Conservation (phyloP, 2,329 filamentous ascomycete genomes). For the Pseudogymnoascus sp. region DNA sequence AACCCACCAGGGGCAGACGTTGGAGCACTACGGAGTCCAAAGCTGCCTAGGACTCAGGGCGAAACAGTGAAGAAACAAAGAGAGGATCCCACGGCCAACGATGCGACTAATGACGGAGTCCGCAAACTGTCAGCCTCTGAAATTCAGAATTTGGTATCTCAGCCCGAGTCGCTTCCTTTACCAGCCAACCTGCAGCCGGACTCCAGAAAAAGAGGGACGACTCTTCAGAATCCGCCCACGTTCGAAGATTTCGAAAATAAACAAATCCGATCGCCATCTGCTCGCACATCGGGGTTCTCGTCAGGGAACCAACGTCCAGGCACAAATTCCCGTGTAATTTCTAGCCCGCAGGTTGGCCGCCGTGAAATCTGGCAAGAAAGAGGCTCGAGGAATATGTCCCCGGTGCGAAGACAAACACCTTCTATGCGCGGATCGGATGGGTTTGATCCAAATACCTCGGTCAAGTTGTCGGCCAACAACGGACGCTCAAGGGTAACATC, state of each 20-base stretch:
- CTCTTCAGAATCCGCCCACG: not conserved
- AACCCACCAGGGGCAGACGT: not conserved
- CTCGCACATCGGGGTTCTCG: slow-evolving; percentile 15
- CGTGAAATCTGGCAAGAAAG: slow-evolving; percentile 1
- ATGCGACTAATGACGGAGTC: slow-evolving; percentile 34
- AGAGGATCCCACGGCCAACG: slow-evolving; percentile 12
- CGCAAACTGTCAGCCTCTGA: slow-evolving; percentile 51
- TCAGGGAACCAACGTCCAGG: not conserved
- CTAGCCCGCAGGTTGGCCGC: not conserved
- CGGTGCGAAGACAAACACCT: slow-evolving; percentile 22
- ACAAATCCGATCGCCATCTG: slow-evolving; percentile 11
- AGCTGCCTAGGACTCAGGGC: slow-evolving; percentile 26
- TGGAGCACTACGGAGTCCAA: slow-evolving; percentile 15
- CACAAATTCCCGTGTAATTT: not conserved
- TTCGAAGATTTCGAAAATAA: slow-evolving; percentile 6
- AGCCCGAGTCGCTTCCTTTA: slow-evolving; percentile 52
- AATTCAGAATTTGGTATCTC: slow-evolving; percentile 50
- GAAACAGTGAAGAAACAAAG: slow-evolving; percentile 21
- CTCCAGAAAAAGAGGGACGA: not conserved
- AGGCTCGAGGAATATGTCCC: slow-evolving; percentile 13
- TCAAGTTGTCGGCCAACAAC: slow-evolving; percentile 8
- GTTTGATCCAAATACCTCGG: slow-evolving; percentile 22
- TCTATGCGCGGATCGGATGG: slow-evolving; percentile 22
- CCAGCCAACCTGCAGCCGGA: slow-evolving; percentile 30
- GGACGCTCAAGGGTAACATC: slow-evolving; percentile 16